Base-by-base conservation (phyloP, 768 basidiomycete genomes). In the Collybia sp. region DNA sequence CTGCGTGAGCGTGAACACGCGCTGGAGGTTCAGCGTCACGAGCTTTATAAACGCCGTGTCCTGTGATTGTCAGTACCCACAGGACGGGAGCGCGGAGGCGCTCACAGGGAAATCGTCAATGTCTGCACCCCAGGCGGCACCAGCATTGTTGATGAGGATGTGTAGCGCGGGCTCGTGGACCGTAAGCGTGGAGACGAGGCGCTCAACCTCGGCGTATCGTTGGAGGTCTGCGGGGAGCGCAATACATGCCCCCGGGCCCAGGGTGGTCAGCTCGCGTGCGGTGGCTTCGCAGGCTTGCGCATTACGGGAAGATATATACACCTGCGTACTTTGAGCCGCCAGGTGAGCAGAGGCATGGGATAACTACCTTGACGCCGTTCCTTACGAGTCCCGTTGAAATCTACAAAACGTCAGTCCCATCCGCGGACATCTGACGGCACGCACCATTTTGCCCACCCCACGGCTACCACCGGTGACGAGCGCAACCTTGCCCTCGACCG, bases 401-500 rank as follows among this genome's bases (percentile, higher is more conserved):
- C 83, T 83, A 48, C 46, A 30, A 43, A n/a, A 25, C 25, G 25
- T 25, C 25, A 25, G 25, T 8, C 25, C 3, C 8, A 8, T 8
- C 25, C 25, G 25, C 8, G 4, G 8, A 8, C 4, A 8, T 25
- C 25, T 25, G 8, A 8, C 25, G 8, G 25, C 3, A 60, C 67
- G 50, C 42, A 75, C 79, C 79, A 80, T 81, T 65, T 80, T 83
- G 4, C 84, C 82, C 25, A 85, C 73, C 5, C 83, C 83, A 47
- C 79, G 67, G 20, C 76, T 80, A 10, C 83, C 85, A 6, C 85
- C 85, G 3, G 82, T 84, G 33, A 83, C 71, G 17, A 86, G 67
- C 4, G 82, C 80, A 12, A 77, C 67, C 48, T 75, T 79, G 18
- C 65, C 75, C 30, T 70, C 58, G 46, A 83, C 79, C 49, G 67